phyloP scores from a whole-genome alignment of 2,329 filamentous ascomycete species.

The Verticillium dahliae region DNA sequence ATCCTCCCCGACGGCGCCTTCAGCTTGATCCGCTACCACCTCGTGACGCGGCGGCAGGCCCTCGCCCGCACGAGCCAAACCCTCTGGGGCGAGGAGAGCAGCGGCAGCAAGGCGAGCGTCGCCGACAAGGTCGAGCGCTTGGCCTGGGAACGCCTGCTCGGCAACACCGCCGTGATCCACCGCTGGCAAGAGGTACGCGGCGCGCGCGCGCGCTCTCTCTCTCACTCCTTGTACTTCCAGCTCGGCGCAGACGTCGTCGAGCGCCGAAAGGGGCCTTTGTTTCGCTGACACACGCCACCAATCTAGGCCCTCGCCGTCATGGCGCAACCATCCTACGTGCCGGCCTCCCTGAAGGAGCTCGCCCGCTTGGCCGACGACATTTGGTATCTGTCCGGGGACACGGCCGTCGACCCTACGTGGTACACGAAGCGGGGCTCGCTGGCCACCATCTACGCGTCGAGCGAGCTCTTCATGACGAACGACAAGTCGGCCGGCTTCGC shows the following conservation, averaged over 20 bases:
- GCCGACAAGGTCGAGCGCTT: slow-evolving; percentile 62
- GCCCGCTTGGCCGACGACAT: slow-evolving; percentile 85
- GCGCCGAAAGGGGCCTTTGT: neutral
- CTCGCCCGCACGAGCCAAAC: slow-evolving; percentile 37
- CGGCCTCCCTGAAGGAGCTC: slow-evolving; percentile 71
- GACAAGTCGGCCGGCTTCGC: slow-evolving; percentile 67
- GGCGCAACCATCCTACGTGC: slow-evolving; percentile 75
- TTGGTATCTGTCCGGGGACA: slow-evolving; percentile 78
- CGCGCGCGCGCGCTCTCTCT: too few relatives aligned
- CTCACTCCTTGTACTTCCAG: neutral
- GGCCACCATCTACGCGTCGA: slow-evolving; percentile 57
- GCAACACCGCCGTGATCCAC: slow-evolving; percentile 65
- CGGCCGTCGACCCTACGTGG: slow-evolving; percentile 78
- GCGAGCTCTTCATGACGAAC: slow-evolving; percentile 91
- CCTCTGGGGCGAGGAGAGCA: slow-evolving; percentile 29
- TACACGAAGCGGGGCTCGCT: slow-evolving; percentile 60
- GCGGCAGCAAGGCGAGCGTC: slow-evolving; percentile 33
- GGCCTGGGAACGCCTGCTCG: slow-evolving; percentile 69
- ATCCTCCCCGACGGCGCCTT: slow-evolving; percentile 76
- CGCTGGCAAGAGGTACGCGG: slow-evolving; percentile 77
- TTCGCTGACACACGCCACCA: neutral
- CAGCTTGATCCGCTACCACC: slow-evolving; percentile 73
- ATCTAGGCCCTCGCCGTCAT: slow-evolving; percentile 77
- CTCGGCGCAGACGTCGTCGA: slow-evolving; percentile 8
- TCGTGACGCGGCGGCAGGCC: slow-evolving; percentile 58